phyloP scores from a whole-genome alignment of 805 yeast species.

The Jamesozyma lodderae region DNA sequence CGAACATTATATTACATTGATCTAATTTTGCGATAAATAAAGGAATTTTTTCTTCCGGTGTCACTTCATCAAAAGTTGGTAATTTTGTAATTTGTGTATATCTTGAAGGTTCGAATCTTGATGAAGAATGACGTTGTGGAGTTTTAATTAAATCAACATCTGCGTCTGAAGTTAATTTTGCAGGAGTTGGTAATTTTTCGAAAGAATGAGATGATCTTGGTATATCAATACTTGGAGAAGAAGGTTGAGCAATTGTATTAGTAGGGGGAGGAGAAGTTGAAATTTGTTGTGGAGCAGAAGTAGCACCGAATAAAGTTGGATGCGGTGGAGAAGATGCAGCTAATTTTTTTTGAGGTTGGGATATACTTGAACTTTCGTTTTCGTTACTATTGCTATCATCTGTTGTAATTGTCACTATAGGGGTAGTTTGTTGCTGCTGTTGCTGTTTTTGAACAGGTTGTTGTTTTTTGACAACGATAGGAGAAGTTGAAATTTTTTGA shows the following conservation, averaged over 20 bases:
- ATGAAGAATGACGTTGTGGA: slow-evolving; percentile 87
- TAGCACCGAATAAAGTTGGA: slow-evolving; percentile 25
- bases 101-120: slow-evolving; percentile 76
- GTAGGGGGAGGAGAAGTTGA: too few relatives aligned
- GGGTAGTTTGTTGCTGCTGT: slow-evolving; percentile 5
- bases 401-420: slow-evolving; percentile 12
- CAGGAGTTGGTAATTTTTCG: slow-evolving; percentile 51
- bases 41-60: slow-evolving; percentile 62
- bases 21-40: slow-evolving; percentile 82
- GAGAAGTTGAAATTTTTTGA: neutral
- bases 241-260: neutral
- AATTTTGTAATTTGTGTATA: slow-evolving; percentile 60
- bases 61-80: slow-evolving; percentile 82
- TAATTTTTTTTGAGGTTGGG: too few relatives aligned
- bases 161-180: slow-evolving; percentile 45
- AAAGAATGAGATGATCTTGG: slow-evolving; percentile 41
- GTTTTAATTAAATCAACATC: slow-evolving; percentile 75
- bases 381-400: neutral
- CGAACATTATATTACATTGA: slow-evolving; percentile 91
- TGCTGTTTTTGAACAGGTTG: neutral
- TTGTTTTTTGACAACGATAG: neutral
- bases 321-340: slow-evolving; percentile 5
- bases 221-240: slow-evolving; percentile 20
- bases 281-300: slow-evolving; percentile 9
- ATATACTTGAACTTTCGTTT: neutral